Base-by-base conservation (phyloP, 208 protist species). In the Leptomonas pyrrhocoris region DNA sequence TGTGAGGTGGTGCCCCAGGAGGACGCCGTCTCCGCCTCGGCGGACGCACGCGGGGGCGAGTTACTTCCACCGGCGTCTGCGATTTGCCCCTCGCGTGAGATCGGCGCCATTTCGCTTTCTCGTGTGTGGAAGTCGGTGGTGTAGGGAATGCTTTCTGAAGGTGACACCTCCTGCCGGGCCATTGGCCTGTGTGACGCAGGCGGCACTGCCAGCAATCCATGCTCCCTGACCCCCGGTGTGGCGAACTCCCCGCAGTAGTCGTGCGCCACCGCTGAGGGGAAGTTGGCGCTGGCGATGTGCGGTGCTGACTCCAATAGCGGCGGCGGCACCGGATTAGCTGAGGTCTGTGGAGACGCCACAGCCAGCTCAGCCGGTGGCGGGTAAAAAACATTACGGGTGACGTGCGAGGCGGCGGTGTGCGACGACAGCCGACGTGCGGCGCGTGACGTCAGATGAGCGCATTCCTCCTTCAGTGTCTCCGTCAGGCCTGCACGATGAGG, bases 341-440 rank as follows among this genome's bases (percentile, higher is more conserved):
- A 3, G 18, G 7, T 6, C n/a, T 11, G 25, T 4, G 49, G 11
- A 4, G 48, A 19, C 36, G 54, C 42, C 16, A 42, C 34, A 5
- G 62, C 46, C 62, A 57, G 27, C 48, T 76, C 70, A 11, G 70
- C 53, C 0, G 72, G 46, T 18, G 58, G 64, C 0, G 72, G 65
- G 19, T 77, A 77, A 48, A 70, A 77, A 15, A 77, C 72, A 6
- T 38, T 36, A 23, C 72, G 72, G 5, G 30, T 15, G 2, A 34
- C 43, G 16, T 54, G 30, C 4, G 59, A 31, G 4, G 59, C 15
- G 27, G 27, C 2, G 58, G 0, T 6, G 54, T 50, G 38, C 30
- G 63, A 48, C 0, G 62, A 58, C 57, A 69, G 13, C 12, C 46
- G 55, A 30, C 53, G 62, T 7, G 36, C 42, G 25, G 56, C 66